A percentile compares a stretch with the other conserved stretches of the same genome.
phyloP scores from a whole-genome alignment of 495 filamentous ascomycete genomes.

The Aspergillus affinis region DNA sequence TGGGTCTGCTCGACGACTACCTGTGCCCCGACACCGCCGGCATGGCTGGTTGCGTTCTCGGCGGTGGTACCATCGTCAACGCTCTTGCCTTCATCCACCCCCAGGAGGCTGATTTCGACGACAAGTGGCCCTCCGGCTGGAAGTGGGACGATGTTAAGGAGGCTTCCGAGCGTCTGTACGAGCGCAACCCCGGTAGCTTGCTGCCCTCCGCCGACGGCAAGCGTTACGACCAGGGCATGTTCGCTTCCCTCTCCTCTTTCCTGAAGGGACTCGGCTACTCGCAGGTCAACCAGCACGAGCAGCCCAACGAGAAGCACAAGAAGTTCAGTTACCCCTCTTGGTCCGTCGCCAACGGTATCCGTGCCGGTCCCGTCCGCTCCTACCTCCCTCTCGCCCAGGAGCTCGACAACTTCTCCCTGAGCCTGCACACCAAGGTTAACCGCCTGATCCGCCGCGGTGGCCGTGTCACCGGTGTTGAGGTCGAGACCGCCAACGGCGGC shows the following conservation, averaged over 20 bases:
- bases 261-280: conserved; percentile 57
- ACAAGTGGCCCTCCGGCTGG: conserved; percentile 70
- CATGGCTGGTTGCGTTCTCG: conserved; percentile 76
- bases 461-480: conserved; percentile 63
- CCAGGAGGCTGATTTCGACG: conserved; percentile 63
- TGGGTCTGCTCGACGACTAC: conserved; percentile 60
- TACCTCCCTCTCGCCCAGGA: conserved; percentile 63
- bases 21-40: conserved; percentile 66
- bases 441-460: conserved; percentile 61
- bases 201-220: conserved; percentile 64
- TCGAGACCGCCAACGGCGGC: conserved; percentile 57
- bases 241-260: conserved; percentile 51
- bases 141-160: conserved; percentile 57
- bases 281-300: conserved; percentile 55
- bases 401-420: conserved; percentile 65
- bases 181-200: conserved; percentile 66
- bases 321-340: conserved; percentile 62
- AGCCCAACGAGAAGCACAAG: conserved; percentile 61
- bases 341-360: conserved; percentile 63
- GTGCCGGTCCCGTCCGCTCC: conserved; percentile 67
- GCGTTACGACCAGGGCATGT: conserved; percentile 64
- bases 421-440: conserved; percentile 61
- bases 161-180: conserved; percentile 58
- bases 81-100: conserved; percentile 62
- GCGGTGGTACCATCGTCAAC: conserved; percentile 76